phyloP scores from a whole-genome alignment of 1,139 yeast species.

The Pneumocystis canis region DNA sequence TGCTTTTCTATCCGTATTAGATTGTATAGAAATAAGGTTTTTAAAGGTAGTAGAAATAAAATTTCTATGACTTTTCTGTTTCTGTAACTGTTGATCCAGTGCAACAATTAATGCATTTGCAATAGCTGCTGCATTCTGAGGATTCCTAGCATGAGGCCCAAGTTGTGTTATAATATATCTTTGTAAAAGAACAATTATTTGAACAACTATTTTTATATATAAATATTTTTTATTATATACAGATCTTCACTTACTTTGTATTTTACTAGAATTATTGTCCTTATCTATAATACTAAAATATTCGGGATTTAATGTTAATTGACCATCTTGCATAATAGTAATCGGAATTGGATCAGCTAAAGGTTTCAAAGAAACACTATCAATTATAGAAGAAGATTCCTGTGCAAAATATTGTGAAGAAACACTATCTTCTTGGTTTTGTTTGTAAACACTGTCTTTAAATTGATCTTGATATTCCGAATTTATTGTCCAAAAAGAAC shows the following conservation, averaged over 20 bases:
- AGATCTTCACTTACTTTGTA: background rate
- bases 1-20: background rate
- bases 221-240: background rate
- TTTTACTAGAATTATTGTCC: background rate
- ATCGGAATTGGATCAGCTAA: background rate
- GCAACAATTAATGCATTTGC: constrained; percentile 17
- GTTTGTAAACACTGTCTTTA: constrained; percentile 39
- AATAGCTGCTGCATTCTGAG: constrained; percentile 15
- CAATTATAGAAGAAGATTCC: background rate
- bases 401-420: background rate
- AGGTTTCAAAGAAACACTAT: background rate
- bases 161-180: constrained; percentile 11
- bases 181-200: constrained; percentile 14
- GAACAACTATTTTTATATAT: constrained; percentile 7
- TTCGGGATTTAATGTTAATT: constrained; percentile 13
- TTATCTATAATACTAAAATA: constrained; percentile 10
- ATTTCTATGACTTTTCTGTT: constrained; percentile 2
- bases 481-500: constrained; percentile 88
- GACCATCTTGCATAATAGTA: constrained; percentile 12
- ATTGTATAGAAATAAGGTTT: constrained; percentile 14
- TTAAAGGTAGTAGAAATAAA: background rate
- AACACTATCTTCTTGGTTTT: constrained; percentile 26
- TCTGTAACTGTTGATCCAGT: constrained; percentile 14
- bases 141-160: constrained; percentile 11
- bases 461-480: constrained; percentile 23